phyloP scores from a whole-genome alignment of 441 rosid species.

The Populus trichocarpa region DNA sequence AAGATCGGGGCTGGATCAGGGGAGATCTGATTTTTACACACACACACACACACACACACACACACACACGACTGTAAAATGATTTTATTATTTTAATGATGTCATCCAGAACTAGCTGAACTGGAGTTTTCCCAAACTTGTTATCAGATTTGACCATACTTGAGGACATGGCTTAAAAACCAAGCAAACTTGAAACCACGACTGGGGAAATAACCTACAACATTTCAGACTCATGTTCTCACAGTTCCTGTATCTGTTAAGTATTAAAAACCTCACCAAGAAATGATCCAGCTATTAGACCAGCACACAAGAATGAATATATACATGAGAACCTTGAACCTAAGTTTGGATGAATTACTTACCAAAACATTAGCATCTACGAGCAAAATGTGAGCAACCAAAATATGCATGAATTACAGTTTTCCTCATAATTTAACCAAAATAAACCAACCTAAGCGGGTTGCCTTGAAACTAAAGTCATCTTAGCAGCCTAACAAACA shows the following conservation, averaged over 20 bases:
- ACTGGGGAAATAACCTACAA: background rate
- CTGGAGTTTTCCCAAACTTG: background rate
- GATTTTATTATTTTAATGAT: background rate
- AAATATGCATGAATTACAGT: no score
- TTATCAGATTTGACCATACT: background rate
- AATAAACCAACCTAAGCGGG: background rate
- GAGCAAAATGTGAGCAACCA: background rate
- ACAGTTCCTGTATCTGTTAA: background rate
- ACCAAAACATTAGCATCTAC: background rate
- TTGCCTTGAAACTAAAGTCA: background rate
- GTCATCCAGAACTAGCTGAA: background rate
- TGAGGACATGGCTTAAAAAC: background rate
- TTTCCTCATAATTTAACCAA: background rate
- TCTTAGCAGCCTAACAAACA: background rate
- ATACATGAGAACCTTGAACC: background rate
- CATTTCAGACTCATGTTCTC: background rate
- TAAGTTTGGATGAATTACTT: background rate
- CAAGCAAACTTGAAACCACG: background rate
- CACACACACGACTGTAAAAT: background rate
- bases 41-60: no score
- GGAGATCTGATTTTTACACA: no score
- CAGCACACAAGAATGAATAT: background rate
- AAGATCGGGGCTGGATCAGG: background rate
- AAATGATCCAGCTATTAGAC: background rate
- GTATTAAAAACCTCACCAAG: background rate